phyloP scores from a whole-genome alignment of 495 filamentous ascomycete genomes.

The Podospora tetraspora region DNA sequence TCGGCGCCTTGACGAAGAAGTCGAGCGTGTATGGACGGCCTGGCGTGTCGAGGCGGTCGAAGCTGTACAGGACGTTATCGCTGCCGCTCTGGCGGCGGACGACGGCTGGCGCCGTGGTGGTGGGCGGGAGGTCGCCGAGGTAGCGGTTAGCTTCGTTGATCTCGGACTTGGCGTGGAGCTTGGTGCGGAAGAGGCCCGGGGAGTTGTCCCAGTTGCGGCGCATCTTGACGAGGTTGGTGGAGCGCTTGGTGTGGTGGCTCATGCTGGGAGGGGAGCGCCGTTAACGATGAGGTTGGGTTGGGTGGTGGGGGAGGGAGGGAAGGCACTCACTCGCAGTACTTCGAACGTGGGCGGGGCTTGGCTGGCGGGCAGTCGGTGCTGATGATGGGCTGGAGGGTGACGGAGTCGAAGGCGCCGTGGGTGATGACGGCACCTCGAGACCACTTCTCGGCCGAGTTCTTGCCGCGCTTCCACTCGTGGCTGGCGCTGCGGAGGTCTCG shows the following conservation, averaged over 20 bases:
- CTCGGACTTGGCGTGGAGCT: constrained; percentile 29
- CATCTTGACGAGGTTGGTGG: constrained; percentile 37
- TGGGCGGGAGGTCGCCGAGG: constrained; percentile 22
- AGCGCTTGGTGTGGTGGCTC: constrained; percentile 17
- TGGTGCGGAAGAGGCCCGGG: constrained; percentile 20
- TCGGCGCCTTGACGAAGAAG: constrained; percentile 38
- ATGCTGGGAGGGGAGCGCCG: constrained; percentile 7
- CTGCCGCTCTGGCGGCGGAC: constrained; percentile 22
- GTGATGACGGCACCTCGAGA: constrained; percentile 27
- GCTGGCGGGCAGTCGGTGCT: constrained; percentile 26
- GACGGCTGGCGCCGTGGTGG: constrained; percentile 5
- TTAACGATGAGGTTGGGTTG: not conserved
- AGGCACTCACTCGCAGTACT: constrained; percentile 12
- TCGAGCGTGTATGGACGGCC: constrained; percentile 37
- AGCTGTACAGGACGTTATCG: constrained; percentile 42
- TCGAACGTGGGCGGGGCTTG: constrained; percentile 28
- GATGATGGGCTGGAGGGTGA: constrained; percentile 9
- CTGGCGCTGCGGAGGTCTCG: constrained; percentile 42
- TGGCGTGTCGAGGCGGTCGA: constrained; percentile 38
- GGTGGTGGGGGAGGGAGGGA: not conserved
- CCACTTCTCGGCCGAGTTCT: constrained; percentile 41
- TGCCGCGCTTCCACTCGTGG: constrained; percentile 41
- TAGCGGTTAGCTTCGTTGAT: constrained; percentile 24
- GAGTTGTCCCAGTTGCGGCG: constrained; percentile 19
- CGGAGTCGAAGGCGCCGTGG: constrained; percentile 21